Conservation (phyloP, 768 basidiomycete genomes). For the Boletus vinaceobasis region DNA sequence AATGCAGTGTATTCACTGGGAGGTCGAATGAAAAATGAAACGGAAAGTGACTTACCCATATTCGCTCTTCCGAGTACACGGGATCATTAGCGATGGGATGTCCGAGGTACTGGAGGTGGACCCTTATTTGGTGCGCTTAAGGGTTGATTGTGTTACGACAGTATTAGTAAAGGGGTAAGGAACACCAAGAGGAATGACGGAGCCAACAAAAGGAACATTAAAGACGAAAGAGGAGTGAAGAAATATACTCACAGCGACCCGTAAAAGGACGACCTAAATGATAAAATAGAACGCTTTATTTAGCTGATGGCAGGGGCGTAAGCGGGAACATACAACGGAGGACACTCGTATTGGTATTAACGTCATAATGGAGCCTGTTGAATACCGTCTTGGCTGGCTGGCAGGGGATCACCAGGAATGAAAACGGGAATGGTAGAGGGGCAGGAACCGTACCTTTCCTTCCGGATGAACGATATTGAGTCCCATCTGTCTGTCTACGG, state of each 20-base stretch:
- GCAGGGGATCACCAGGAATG: neutral
- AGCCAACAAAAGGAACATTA: neutral
- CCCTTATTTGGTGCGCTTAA: constrained; percentile 92
- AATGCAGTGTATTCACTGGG: neutral
- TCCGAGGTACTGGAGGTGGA: constrained; percentile 94
- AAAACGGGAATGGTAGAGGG: neutral
- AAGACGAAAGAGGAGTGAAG: neutral
- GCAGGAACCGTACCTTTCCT: constrained; percentile 64
- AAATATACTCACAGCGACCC: constrained; percentile 72
- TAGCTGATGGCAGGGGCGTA: neutral
- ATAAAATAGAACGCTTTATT: constrained; percentile 2
- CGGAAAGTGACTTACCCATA: constrained; percentile 55
- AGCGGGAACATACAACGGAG: constrained; percentile 61
- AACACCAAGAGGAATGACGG: neutral
- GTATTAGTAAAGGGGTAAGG: neutral
- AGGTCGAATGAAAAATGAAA: neutral
- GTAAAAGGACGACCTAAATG: constrained; percentile 77
- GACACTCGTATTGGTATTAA: constrained; percentile 76
- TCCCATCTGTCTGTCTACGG: constrained; percentile 95
- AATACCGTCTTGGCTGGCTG: constrained; percentile 90
- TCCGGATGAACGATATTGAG: constrained; percentile 93
- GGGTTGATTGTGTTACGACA: constrained; percentile 3
- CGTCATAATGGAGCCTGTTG: constrained; percentile 76
- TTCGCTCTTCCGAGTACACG: constrained; percentile 76
- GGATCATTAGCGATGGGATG: constrained; percentile 95